phyloP scores from a whole-genome alignment of 2,329 filamentous ascomycete species.

The Trichoderma hamatum region DNA sequence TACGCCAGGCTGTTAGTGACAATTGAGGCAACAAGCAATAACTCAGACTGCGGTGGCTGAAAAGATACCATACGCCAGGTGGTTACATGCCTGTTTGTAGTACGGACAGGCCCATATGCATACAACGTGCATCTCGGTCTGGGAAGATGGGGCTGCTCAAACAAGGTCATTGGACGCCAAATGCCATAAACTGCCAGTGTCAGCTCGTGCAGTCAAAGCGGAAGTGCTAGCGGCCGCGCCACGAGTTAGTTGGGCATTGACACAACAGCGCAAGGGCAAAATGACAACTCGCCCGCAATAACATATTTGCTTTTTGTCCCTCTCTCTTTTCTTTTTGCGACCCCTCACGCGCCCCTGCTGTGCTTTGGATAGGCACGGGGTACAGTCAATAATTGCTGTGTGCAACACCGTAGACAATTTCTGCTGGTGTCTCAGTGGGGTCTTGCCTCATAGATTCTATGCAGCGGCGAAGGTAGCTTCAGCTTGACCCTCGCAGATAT shows the following conservation, averaged over 20 bases:
- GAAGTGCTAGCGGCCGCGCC: constrained; percentile 8
- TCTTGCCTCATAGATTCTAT: neutral
- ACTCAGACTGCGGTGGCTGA: neutral
- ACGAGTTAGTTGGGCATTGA: neutral
- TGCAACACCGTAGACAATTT: neutral
- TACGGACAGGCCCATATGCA: constrained; percentile 10
- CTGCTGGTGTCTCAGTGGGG: neutral
- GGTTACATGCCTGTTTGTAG: constrained; percentile 20
- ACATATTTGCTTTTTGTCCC: constrained; percentile 25
- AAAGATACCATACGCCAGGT: neutral
- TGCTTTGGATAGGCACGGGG: neutral
- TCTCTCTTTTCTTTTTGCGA: constrained; percentile 26
- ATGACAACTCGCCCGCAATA: constrained; percentile 35
- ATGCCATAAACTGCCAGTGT: neutral
- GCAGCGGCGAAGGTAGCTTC: neutral
- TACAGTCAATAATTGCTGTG: neutral
- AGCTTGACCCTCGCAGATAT: neutral
- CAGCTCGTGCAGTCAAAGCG: constrained; percentile 3
- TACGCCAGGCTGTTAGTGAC: neutral
- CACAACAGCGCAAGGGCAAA: constrained; percentile 25
- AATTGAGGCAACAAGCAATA: too few species aligned
- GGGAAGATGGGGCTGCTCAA: neutral
- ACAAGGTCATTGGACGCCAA: constrained; percentile 10
- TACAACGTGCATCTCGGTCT: constrained; percentile 19
- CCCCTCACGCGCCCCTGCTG: neutral